Percentiles rank a stretch among this genome's conserved stretches.
phyloP scores from a whole-genome alignment of 2,329 filamentous ascomycete genomes.

The Hirsutella rhossiliensis region DNA sequence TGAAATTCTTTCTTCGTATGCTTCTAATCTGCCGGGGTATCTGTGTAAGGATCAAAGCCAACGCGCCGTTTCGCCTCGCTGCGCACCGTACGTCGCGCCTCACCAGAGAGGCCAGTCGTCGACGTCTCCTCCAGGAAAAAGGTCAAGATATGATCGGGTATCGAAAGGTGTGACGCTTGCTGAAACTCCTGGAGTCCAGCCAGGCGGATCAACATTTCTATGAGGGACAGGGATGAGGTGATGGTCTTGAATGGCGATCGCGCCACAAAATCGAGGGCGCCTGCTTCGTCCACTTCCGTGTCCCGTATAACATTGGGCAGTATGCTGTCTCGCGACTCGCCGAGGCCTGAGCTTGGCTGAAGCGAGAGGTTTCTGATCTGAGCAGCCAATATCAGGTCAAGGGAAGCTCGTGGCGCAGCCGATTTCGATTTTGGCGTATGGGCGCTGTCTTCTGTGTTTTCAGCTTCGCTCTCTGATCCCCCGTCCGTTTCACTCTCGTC shows the following conservation, averaged over 20 bases:
- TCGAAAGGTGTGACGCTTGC: slow-evolving; percentile 77
- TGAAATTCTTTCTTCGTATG: no score
- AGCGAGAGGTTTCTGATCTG: slow-evolving; percentile 29
- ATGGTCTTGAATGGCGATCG: slow-evolving; percentile 40
- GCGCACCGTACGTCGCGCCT: slow-evolving; percentile 30
- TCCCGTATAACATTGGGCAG: background rate
- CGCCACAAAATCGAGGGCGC: slow-evolving; percentile 17
- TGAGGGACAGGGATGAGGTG: slow-evolving; percentile 53
- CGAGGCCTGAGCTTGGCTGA: slow-evolving; percentile 5
- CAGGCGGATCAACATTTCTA: slow-evolving; percentile 80
- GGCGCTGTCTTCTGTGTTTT: slow-evolving; percentile 22
- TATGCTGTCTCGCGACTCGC: slow-evolving; percentile 2
- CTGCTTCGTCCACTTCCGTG: slow-evolving; percentile 1
- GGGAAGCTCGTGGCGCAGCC: slow-evolving; percentile 10
- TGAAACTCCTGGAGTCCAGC: slow-evolving; percentile 85
- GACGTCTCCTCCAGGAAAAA: slow-evolving; percentile 66
- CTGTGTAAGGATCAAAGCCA: slow-evolving; percentile 45
- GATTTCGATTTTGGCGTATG: slow-evolving; percentile 3
- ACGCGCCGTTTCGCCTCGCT: slow-evolving; percentile 35
- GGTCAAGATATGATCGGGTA: slow-evolving; percentile 77
- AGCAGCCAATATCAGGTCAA: slow-evolving; percentile 26
- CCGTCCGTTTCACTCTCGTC: slow-evolving; percentile 24
- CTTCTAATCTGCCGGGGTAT: slow-evolving; percentile 22
- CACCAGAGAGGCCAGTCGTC: slow-evolving; percentile 35
- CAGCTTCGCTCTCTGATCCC: slow-evolving; percentile 21